Conservation (phyloP, 805 yeast genomes). For the Tetrapisispora namnaoensis region DNA sequence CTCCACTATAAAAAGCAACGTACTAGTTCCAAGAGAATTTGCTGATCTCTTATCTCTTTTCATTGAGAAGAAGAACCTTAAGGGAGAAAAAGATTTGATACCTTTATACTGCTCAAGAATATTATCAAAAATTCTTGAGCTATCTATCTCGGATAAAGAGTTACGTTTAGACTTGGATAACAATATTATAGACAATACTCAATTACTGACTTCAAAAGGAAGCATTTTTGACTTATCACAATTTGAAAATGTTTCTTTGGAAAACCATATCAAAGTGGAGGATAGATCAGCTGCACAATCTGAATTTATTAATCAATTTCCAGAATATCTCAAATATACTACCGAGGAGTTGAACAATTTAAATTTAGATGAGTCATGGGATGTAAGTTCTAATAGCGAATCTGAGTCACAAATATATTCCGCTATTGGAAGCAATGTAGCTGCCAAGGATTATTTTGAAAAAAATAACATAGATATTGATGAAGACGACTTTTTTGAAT, state of each 20-base stretch:
- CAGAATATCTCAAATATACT: neutral
- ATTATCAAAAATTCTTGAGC: slow-evolving; percentile 6
- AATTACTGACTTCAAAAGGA: neutral
- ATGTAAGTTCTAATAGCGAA: slow-evolving; percentile 48
- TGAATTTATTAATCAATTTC: slow-evolving; percentile 6
- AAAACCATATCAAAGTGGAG: neutral
- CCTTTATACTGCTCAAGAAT: slow-evolving; percentile 10
- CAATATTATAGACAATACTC: neutral
- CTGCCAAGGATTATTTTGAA: slow-evolving; percentile 24
- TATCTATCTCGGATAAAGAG: slow-evolving; percentile 3
- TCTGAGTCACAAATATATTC: slow-evolving; percentile 25
- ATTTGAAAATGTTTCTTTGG: neutral
- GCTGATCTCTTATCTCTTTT: slow-evolving; percentile 11
- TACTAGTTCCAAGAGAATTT: slow-evolving; percentile 11
- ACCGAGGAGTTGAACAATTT: neutral
- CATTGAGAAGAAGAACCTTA: slow-evolving; percentile 8
- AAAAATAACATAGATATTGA: slow-evolving; percentile 37
- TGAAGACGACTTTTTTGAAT: slow-evolving; percentile 65
- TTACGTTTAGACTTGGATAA: neutral
- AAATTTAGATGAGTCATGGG: slow-evolving; percentile 42
- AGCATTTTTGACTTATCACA: neutral
- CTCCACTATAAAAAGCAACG: neutral
- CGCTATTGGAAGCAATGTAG: slow-evolving; percentile 3
- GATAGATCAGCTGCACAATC: slow-evolving; percentile 2
- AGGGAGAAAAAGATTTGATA: slow-evolving; percentile 1